Evolutionary conservation across 805 yeast species (phyloP).

Genomic region (Grigorovia yakushimaensis): DNA sequence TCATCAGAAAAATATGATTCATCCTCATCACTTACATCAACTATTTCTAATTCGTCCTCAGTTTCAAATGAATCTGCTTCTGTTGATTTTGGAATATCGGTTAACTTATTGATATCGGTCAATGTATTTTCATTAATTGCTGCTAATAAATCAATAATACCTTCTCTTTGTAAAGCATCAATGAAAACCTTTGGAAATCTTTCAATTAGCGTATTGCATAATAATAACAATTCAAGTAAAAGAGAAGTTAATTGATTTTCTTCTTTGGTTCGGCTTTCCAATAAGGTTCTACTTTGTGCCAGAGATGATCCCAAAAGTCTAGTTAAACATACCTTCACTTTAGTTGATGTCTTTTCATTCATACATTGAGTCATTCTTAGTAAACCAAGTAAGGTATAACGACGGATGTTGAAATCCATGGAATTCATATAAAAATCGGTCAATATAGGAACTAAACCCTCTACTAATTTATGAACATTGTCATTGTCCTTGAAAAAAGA

Average conservation of each 20-base stretch:
- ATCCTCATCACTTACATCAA: conserved; percentile 18
- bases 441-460: conserved; percentile 41
- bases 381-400: conserved; percentile 44
- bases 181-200: conserved; percentile 38
- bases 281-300: conserved; percentile 39
- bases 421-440: conserved; percentile 62
- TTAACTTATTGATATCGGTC: neutral
- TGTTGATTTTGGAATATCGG: conserved; percentile 17
- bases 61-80: conserved; percentile 12
- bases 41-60: conserved; percentile 15
- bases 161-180: conserved; percentile 55
- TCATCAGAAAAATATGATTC: conserved; percentile 25
- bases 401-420: conserved; percentile 55
- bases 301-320: conserved; percentile 50
- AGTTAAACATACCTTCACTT: conserved; percentile 32
- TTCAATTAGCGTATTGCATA: conserved; percentile 36
- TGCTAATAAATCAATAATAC: conserved; percentile 26
- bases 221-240: conserved; percentile 42
- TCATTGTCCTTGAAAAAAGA: conserved; percentile 14
- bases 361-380: conserved; percentile 41
- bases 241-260: conserved; percentile 29
- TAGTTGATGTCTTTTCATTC: conserved; percentile 23
- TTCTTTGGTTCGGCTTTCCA: conserved; percentile 17
- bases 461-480: conserved; percentile 31
- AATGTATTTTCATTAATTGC: neutral